Conservation (phyloP, 1,284 basidiomycete genomes). For the Waitea zeae region DNA sequence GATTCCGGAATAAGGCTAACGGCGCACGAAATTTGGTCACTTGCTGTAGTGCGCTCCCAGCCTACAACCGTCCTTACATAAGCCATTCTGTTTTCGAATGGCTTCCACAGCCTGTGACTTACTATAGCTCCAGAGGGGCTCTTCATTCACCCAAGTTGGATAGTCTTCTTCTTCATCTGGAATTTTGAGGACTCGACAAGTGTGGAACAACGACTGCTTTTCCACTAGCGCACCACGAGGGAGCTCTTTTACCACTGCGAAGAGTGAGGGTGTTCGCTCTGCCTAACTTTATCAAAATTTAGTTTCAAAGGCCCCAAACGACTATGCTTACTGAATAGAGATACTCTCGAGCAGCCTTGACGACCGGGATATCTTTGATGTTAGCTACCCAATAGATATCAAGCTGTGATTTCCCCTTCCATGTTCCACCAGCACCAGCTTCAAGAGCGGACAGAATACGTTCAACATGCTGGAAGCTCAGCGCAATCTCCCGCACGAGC, state of each 20-base stretch:
- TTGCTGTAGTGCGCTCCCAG: no score
- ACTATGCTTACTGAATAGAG: no score
- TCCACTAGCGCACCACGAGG: slow-evolving; percentile 65
- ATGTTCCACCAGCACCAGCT: slow-evolving; percentile 36
- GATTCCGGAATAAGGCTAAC: no score
- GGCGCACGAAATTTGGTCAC: no score
- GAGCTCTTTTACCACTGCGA: slow-evolving; percentile 51
- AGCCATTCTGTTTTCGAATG: no score
- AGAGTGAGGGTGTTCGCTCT: slow-evolving; percentile 31
- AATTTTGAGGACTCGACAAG: slow-evolving; percentile 32
- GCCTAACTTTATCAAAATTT: no score
- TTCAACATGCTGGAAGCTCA: slow-evolving; percentile 70
- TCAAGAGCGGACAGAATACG: slow-evolving; percentile 47
- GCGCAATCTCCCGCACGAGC: slow-evolving; percentile 46
- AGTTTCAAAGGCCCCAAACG: no score
- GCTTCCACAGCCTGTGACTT: no score
- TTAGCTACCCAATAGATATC: slow-evolving; percentile 49
- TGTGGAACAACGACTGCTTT: slow-evolving; percentile 55
- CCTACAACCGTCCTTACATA: no score
- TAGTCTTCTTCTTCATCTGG: slow-evolving; percentile 23
- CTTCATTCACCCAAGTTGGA: no score
- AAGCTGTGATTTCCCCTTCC: slow-evolving; percentile 43
- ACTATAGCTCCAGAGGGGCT: no score
- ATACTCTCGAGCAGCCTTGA: slow-evolving; percentile 16
- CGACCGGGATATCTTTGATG: slow-evolving; percentile 19